These are phyloP conservation scores for Ceratobasidium sp. DNA, from an alignment of 1,284 basidiomycete genomes.

Conservation along the genomic window DNA sequence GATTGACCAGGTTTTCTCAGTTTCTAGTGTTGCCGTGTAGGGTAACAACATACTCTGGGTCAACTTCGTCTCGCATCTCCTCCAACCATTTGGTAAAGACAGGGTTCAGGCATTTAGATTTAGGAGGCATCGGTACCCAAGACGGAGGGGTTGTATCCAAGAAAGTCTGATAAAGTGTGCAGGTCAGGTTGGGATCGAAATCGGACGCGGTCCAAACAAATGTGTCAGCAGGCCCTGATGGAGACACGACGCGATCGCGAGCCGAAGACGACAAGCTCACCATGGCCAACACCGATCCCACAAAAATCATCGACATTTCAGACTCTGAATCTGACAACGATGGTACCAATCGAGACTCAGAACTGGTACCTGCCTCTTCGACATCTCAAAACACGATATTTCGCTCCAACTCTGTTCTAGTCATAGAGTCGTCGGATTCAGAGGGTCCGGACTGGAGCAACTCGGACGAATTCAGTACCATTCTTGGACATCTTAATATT, in stretches of 20 bases:
- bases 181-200: background rate
- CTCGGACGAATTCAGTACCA: background rate
- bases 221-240: slow-evolving; percentile 14
- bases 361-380: too few species aligned
- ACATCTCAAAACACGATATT: background rate
- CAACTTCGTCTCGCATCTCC: slow-evolving; percentile 33
- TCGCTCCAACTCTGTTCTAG: slow-evolving; percentile 2
- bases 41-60: slow-evolving; percentile 22
- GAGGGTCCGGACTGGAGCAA: background rate
- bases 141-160: background rate
- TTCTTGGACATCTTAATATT: background rate
- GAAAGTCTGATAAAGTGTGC: background rate
- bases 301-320: slow-evolving; percentile 29
- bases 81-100: slow-evolving; percentile 26
- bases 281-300: background rate
- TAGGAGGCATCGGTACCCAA: slow-evolving; percentile 5
- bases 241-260: slow-evolving; percentile 14
- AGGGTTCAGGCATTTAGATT: slow-evolving; percentile 26
- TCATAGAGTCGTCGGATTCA: slow-evolving; percentile 33
- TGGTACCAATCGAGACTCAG: too few species aligned
- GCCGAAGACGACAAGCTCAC: background rate
- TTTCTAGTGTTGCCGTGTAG: too few species aligned
- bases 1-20: background rate
- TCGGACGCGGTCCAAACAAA: background rate
- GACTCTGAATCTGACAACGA: slow-evolving; percentile 4